Base-by-base conservation (phyloP, 2,329 filamentous ascomycete species). In the Arthrobotrys musiformis region DNA sequence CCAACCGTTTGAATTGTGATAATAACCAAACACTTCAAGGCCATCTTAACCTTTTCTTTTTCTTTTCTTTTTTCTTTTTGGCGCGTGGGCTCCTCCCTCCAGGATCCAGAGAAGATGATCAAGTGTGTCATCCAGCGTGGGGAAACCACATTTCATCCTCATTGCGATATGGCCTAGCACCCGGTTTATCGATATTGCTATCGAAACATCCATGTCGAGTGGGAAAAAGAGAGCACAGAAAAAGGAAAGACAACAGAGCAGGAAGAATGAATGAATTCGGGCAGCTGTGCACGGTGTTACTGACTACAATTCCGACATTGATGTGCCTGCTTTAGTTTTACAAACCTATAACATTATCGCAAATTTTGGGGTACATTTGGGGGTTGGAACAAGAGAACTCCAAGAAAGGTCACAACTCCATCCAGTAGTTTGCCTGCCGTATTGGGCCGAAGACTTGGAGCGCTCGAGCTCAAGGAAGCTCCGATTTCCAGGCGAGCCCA, bases 1-100 rank as follows among this genome's bases (percentile, higher is more conserved):
- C 66, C 66, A 61, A 62, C 66, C 66, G 50, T 69, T 52, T 48
- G 22, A 58, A 61, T 61, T 40, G 60, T 62, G 40, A 62, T 70
- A 50, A 22, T n/a, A n/a, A n/a, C n/a, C n/a, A n/a, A n/a, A n/a
- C n/a, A n/a, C n/a, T n/a, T n/a, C 37, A 66, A 56, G 52, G 61
- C 61, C 61, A 74, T 74, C 70, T 66, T 67, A 74, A 67, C 62
- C n/a, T n/a, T n/a, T n/a, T n/a, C n/a, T n/a, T n/a, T n/a, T n/a
- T n/a, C n/a, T n/a, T n/a, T n/a, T n/a, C n/a, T n/a, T 72, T 60
- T 72, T 66, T 66, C 50, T 67, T 62, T 74, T 68, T 68, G 63
- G 70, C 70, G 70, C 70, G 70, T 75, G 70, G 70, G 69, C 60
- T 62, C 63, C 63, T 63, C 67, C 63, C 63, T 63, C 67, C 67